Evolutionary conservation across 495 filamentous ascomycete genomes (phyloP).

Genomic region (Hyaloscypha bicolor): DNA sequence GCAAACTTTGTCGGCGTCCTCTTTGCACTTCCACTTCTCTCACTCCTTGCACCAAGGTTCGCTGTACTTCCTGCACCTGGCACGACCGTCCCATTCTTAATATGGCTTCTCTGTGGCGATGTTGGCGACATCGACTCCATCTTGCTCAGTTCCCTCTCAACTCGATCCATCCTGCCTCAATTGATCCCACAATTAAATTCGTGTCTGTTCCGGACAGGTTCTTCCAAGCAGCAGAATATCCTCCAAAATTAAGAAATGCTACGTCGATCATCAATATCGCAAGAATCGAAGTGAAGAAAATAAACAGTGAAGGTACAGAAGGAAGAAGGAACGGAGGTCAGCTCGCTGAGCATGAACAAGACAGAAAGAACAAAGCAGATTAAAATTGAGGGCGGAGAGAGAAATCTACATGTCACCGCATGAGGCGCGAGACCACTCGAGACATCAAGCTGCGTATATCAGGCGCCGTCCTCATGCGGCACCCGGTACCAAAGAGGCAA

Average conservation of each 20-base stretch:
- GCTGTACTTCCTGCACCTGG: not conserved
- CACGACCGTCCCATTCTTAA: constrained; percentile 4
- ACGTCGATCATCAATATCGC: not conserved
- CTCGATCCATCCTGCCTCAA: not conserved
- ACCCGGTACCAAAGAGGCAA: not conserved
- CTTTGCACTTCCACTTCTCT: not conserved
- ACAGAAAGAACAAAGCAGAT: not conserved
- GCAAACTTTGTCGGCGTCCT: not conserved
- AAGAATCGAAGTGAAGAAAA: not conserved
- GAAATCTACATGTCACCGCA: not conserved
- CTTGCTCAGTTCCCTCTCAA: not conserved
- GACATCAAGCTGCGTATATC: not conserved
- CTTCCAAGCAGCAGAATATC: not conserved
- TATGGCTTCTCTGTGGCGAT: constrained; percentile 6
- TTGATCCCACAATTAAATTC: not conserved
- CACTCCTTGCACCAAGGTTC: not conserved
- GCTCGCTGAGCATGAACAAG: not conserved
- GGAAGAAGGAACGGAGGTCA: not conserved
- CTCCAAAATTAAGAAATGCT: not conserved
- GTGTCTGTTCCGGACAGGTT: not conserved
- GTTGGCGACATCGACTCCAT: not conserved
- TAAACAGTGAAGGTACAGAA: not conserved
- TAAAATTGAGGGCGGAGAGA: not conserved
- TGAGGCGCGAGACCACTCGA: not conserved
- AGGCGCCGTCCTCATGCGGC: not conserved